phyloP scores from a whole-genome alignment of 2,329 filamentous ascomycete species.

The Fonsecaea erecta region DNA sequence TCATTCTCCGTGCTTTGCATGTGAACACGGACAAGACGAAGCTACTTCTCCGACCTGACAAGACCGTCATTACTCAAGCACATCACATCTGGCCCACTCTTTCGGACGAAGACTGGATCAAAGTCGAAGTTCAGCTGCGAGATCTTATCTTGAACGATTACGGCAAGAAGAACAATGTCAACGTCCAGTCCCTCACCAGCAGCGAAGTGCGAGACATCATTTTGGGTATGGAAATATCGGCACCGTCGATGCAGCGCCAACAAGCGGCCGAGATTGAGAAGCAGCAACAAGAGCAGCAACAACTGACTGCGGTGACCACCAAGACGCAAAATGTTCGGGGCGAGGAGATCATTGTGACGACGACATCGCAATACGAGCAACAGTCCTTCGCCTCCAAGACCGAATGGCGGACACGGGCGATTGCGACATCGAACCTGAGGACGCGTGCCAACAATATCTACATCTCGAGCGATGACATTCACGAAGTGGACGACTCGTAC shows the following conservation, averaged over 20 bases:
- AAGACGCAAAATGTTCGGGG: slow-evolving; percentile 97
- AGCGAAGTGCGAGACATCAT: slow-evolving; percentile 99
- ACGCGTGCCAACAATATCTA: slow-evolving; percentile 98
- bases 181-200: slow-evolving; percentile 92
- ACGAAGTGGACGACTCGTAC: slow-evolving; percentile 77
- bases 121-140: slow-evolving; percentile 94
- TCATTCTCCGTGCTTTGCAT: slow-evolving; percentile 92
- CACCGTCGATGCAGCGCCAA: slow-evolving; percentile 95
- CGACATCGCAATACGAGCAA: slow-evolving; percentile 96
- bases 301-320: slow-evolving; percentile 94
- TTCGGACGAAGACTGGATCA: slow-evolving; percentile 97
- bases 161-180: slow-evolving; percentile 99
- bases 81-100: slow-evolving; percentile 98
- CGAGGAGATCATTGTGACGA: slow-evolving; percentile 97
- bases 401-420: slow-evolving; percentile 95
- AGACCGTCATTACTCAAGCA: slow-evolving; percentile 96
- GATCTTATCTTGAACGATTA: slow-evolving; percentile 98
- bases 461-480: slow-evolving; percentile 92
- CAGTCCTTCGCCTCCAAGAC: slow-evolving; percentile 98
- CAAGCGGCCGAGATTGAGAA: slow-evolving; percentile 99
- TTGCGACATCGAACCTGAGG: slow-evolving; percentile 92
- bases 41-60: slow-evolving; percentile 89
- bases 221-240: slow-evolving; percentile 98
- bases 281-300: slow-evolving; percentile 95
- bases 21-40: slow-evolving; percentile 99